Evolutionary conservation across 2,329 filamentous ascomycete genomes (phyloP), one percentile per base, ranked within the genome.

Genomic region (Penicillium glabrum): DNA sequence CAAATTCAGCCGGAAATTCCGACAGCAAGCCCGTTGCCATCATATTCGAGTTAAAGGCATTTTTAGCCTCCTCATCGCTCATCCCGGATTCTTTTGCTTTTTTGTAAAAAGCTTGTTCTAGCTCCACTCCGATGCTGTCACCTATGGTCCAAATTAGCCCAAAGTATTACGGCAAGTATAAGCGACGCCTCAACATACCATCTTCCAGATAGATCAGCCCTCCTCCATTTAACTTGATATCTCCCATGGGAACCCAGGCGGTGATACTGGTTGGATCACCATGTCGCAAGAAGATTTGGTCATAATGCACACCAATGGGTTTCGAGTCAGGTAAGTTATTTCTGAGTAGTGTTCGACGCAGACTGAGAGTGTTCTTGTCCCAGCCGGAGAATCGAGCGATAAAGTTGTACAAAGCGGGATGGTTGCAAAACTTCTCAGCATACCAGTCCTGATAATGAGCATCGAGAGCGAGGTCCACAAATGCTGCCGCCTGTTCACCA

Each of bases 281-380:
- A 63, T 84, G 67, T 1, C 82, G 68, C 47, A 86, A 67, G 62
- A 85, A 86, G 23, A 81, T 84, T 69, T 86, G 82, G 62, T 86
- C 83, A 61, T 86, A 86, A 58, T 86, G 83, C 3, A 86, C 83
- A 0, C 83, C 83, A 58, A 85, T 85, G 0, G 83, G 82, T 60
- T 82, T 82, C 48, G 81, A 83, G 0, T 78, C 77, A 0, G 83
- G 83, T 0, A 80, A 81, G 61, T 85, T 85, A 60, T 85, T 85
- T 37, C 83, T 72, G 51, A 86, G 67, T 11, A 86, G 66, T 1
- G 81, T 83, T 31, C 83, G 72, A 8, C 76, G 70, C 3, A 83
- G 70, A 6, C 64, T 71, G 3, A 83, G 66, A 0, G 80, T 82
- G 43, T 78, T 66, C 0, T 80, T 75, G 0, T 76, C 80, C 84